Conservation (phyloP, 306 rosid genomes). For the Astragalus glycyphyllos region DNA sequence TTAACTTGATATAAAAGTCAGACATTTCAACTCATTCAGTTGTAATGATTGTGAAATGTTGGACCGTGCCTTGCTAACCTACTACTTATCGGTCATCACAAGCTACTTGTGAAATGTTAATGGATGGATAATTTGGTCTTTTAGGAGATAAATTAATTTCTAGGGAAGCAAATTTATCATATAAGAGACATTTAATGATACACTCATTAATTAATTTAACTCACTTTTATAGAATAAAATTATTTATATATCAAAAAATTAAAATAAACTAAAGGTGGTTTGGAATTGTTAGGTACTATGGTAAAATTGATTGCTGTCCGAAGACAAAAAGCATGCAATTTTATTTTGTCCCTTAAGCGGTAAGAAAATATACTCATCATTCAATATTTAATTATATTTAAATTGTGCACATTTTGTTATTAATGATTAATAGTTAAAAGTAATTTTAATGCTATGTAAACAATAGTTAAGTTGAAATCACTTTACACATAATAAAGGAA, state of each 20-base stretch:
- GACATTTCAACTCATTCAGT: background rate
- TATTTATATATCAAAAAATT: no score
- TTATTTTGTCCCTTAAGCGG: background rate
- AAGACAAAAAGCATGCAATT: no score
- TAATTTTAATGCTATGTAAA: no score
- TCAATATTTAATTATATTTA: no score
- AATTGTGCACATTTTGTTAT: no score
- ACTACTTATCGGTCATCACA: background rate
- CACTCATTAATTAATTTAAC: no score
- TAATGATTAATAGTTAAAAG: no score
- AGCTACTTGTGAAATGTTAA: no score
- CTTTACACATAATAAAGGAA: no score
- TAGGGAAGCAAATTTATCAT: background rate
- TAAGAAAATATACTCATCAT: background rate
- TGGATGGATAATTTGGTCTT: no score
- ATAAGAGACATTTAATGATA: background rate
- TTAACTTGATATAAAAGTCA: background rate
- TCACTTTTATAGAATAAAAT: no score
- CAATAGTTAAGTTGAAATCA: no score
- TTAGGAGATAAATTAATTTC: background rate
- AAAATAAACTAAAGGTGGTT: background rate
- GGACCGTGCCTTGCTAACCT: background rate
- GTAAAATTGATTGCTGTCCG: background rate
- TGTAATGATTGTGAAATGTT: constrained; percentile 10
- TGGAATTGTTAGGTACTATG: background rate